Evolutionary conservation across 768 basidiomycete species (phyloP).

Genomic region (Glaciozyma antarctica): DNA sequence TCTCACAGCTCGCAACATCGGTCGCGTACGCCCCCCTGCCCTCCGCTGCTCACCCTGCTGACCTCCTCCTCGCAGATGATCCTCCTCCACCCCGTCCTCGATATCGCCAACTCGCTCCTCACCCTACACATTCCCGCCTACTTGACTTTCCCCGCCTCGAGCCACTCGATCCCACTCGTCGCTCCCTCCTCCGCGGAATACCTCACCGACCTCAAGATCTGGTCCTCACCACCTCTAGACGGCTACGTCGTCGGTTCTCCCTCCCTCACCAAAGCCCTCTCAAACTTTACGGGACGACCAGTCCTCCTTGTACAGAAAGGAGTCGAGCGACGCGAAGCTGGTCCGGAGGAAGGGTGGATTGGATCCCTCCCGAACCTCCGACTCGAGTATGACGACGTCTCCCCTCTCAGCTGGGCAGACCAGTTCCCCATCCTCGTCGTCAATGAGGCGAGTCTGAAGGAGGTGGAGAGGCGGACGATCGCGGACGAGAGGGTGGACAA

Average conservation of each 20-base stretch:
- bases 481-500: constrained; percentile 12
- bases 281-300: constrained; percentile 12
- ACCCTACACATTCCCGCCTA: constrained; percentile 16
- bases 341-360: background rate
- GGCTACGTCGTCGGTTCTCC: constrained; percentile 17
- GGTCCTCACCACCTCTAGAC: constrained; percentile 16
- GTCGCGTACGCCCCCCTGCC: constrained; percentile 3
- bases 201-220: constrained; percentile 19
- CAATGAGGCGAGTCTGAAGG: constrained; percentile 1
- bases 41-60: too few relatives aligned
- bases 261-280: constrained; percentile 10
- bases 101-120: constrained; percentile 7
- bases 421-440: background rate
- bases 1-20: constrained; percentile 27
- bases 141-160: background rate
- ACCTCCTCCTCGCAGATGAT: constrained; percentile 15
- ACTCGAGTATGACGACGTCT: background rate
- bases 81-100: constrained; percentile 21
- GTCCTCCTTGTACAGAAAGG: constrained; percentile 24
- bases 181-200: background rate
- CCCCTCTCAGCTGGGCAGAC: background rate
- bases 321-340: background rate
- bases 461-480: constrained; percentile 14
- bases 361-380: background rate
- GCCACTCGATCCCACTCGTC: constrained; percentile 4